Conservation (phyloP, 148 eudicot species). For the Camellia granthamiana region DNA sequence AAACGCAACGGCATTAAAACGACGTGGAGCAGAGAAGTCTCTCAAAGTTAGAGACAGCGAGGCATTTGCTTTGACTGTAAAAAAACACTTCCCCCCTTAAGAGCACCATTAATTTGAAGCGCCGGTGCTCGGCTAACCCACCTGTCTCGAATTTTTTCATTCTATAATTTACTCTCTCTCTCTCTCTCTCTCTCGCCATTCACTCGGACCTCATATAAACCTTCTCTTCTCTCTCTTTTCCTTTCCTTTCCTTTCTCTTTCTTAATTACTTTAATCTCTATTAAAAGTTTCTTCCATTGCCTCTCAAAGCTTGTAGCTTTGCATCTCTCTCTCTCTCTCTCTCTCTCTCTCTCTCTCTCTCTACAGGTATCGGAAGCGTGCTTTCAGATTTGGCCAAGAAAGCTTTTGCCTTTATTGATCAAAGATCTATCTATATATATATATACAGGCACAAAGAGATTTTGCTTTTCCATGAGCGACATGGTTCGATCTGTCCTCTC, state of each 20-base stretch:
- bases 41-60: neutral
- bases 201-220: too few species aligned
- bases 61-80: neutral
- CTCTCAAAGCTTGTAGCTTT: neutral
- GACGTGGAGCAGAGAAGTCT: neutral
- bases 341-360: constrained; percentile 11
- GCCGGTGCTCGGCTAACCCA: neutral
- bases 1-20: too few species aligned
- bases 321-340: neutral
- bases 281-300: neutral
- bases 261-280: neutral
- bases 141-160: too few species aligned
- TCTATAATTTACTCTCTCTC: neutral
- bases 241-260: too few species aligned
- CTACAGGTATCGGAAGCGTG: neutral
- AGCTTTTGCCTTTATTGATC: neutral
- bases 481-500: neutral
- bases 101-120: neutral
- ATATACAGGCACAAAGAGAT: neutral
- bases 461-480: constrained; percentile 2
- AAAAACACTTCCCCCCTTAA: too few species aligned
- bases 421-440: neutral
- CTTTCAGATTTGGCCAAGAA: neutral
- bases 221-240: neutral
- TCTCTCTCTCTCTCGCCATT: too few species aligned